Conservation (phyloP, 1,139 yeast genomes). For the Chernovozyma aurita region DNA sequence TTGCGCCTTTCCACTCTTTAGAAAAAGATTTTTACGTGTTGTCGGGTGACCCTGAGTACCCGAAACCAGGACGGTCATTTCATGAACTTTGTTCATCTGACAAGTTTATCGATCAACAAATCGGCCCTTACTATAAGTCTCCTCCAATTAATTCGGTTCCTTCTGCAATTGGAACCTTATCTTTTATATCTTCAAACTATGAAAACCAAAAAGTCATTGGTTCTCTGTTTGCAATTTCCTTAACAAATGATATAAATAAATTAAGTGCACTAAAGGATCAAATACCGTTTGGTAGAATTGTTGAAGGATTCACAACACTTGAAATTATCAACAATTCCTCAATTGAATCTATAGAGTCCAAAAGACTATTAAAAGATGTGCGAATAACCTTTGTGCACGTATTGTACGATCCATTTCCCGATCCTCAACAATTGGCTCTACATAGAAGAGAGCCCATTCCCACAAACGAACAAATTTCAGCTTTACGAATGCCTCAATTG, state of each 20-base stretch:
- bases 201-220: slow-evolving; percentile 18
- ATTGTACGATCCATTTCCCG: slow-evolving; percentile 53
- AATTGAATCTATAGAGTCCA: slow-evolving; percentile 26
- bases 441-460: slow-evolving; percentile 2
- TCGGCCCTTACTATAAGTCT: not conserved
- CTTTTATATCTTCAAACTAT: slow-evolving; percentile 22
- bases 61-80: slow-evolving; percentile 12
- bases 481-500: slow-evolving; percentile 1
- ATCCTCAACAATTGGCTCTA: slow-evolving; percentile 11
- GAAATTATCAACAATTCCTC: slow-evolving; percentile 37
- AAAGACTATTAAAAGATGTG: slow-evolving; percentile 45
- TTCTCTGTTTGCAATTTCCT: slow-evolving; percentile 25
- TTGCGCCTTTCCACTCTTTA: slow-evolving; percentile 45
- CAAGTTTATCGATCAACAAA: not conserved
- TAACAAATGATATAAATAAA: slow-evolving; percentile 11
- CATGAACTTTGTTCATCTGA: not conserved
- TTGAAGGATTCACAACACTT: slow-evolving; percentile 48
- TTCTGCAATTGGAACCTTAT: slow-evolving; percentile 30
- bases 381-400: slow-evolving; percentile 48
- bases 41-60: slow-evolving; percentile 48
- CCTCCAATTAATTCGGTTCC: not conserved
- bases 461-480: slow-evolving; percentile 1
- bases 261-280: slow-evolving; percentile 10
- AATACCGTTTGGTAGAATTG: slow-evolving; percentile 46
- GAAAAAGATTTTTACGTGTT: slow-evolving; percentile 32